Evolutionary conservation across 768 basidiomycete species (phyloP), one percentile per base, ranked within the genome.

Genomic region (Calocybe gangraenosa): DNA sequence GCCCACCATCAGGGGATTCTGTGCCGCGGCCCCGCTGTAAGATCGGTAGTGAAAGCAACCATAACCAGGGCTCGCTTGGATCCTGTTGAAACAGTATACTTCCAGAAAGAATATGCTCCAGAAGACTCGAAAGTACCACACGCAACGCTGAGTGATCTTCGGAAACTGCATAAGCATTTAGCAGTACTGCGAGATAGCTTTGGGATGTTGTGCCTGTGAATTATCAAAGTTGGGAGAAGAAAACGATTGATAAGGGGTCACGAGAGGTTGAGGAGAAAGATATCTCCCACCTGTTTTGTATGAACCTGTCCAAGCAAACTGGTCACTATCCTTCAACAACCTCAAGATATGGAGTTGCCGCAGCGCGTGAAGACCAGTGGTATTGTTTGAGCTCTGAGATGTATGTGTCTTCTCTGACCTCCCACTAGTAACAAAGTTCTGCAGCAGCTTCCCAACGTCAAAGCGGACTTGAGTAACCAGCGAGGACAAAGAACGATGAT

Each of bases 1-100:
- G 58, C 0, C 73, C 64, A 3, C 73, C 76, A 46, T 85, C 80
- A 1, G 78, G 78, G 2, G 76, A 63, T 47, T 71, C 60, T 1
- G 69, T 64, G 20, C 63, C 58, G 11, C 55, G 53, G 11, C 54
- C 55, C 10, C 73, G 69, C 22, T 58, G 62, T 6, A 62, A 66
- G 3, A 59, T 62, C 0, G 90, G 87, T 0, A 94, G 63, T 0
- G 80, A 75, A 1, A 67, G 60, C 1, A 97, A 68, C 92, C 92
- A 96, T 3, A 87, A 65, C 0, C 70, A 63, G 1, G 89, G 71
- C 61, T 96, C 93, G 17, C 73, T 66, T 0, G 74, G 65, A 43
- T 88, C 80, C 56, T 87, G 84, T 53, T 88, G 85, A 64, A 95
- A 97, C 18, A 95, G 60, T 7, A 92, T 74, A 45, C 86, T 88